Conservation (phyloP, 192 early-diverging fungal species). For the Backusella macrospora region DNA sequence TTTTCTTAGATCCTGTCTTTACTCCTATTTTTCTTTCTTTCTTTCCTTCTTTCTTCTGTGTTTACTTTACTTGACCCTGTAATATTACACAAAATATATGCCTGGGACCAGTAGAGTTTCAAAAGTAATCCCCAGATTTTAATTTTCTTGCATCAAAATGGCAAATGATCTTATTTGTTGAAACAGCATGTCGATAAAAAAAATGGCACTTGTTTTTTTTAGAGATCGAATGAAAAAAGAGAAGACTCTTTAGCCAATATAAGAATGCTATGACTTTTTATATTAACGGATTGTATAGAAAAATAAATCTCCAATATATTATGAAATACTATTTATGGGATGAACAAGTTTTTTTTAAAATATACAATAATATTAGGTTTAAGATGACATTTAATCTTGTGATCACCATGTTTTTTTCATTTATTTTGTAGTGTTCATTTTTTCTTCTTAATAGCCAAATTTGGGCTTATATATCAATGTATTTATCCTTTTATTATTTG, state of each 20-base stretch:
- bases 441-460: slow-evolving; percentile 14
- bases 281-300: background rate
- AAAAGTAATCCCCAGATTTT: slow-evolving; percentile 11
- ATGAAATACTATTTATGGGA: slow-evolving; percentile 2
- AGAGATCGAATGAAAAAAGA: background rate
- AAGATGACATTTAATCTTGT: slow-evolving; percentile 10
- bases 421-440: background rate
- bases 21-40: slow-evolving; percentile 6
- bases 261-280: background rate
- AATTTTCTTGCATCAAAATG: slow-evolving; percentile 3
- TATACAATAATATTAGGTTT: slow-evolving; percentile 10
- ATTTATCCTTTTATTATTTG: background rate
- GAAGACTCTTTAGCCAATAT: background rate
- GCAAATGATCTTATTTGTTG: slow-evolving; percentile 1
- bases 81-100: background rate
- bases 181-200: background rate
- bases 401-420: slow-evolving; percentile 13
- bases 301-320: background rate
- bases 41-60: background rate
- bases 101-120: slow-evolving; percentile 7
- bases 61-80: background rate
- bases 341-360: slow-evolving; percentile 4
- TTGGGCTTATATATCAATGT: background rate
- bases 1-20: background rate
- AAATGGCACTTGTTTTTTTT: background rate